phyloP scores from a whole-genome alignment of 2,329 filamentous ascomycete species.

The Stylonectria norvegica region DNA sequence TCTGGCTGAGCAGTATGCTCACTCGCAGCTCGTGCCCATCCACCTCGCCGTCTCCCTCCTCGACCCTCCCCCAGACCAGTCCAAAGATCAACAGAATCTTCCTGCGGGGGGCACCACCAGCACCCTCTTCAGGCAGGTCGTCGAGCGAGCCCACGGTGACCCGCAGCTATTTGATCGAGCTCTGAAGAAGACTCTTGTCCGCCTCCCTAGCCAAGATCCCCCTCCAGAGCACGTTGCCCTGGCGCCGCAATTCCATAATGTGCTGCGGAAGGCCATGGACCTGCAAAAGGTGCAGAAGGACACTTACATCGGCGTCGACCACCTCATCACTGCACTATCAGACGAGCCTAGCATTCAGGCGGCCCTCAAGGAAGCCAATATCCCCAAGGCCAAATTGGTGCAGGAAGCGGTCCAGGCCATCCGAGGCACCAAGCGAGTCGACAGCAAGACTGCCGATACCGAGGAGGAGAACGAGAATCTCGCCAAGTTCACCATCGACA shows the following conservation, averaged over 20 bases:
- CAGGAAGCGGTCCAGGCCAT: slow-evolving; percentile 90
- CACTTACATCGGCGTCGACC: slow-evolving; percentile 89
- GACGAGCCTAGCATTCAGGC: slow-evolving; percentile 74
- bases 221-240: slow-evolving; percentile 85
- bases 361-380: slow-evolving; percentile 78
- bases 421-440: slow-evolving; percentile 86
- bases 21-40: slow-evolving; percentile 85
- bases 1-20: slow-evolving; percentile 83
- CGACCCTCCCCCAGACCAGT: slow-evolving; percentile 70
- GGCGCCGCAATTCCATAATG: slow-evolving; percentile 75
- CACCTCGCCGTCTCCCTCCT: slow-evolving; percentile 84
- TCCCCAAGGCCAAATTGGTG: slow-evolving; percentile 86
- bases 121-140: slow-evolving; percentile 90
- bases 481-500: slow-evolving; percentile 97
- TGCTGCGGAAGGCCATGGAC: slow-evolving; percentile 81
- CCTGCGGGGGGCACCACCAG: slow-evolving; percentile 59
- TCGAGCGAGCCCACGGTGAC: slow-evolving; percentile 92
- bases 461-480: slow-evolving; percentile 93
- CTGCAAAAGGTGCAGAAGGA: slow-evolving; percentile 98
- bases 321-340: slow-evolving; percentile 80
- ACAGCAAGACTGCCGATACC: slow-evolving; percentile 91
- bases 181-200: slow-evolving; percentile 87
- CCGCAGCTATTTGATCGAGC: slow-evolving; percentile 82
- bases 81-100: slow-evolving; percentile 78
- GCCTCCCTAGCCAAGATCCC: slow-evolving; percentile 89